Evolutionary conservation across 1,284 basidiomycete genomes (phyloP).

Genomic region (Porodaedalea pini): DNA sequence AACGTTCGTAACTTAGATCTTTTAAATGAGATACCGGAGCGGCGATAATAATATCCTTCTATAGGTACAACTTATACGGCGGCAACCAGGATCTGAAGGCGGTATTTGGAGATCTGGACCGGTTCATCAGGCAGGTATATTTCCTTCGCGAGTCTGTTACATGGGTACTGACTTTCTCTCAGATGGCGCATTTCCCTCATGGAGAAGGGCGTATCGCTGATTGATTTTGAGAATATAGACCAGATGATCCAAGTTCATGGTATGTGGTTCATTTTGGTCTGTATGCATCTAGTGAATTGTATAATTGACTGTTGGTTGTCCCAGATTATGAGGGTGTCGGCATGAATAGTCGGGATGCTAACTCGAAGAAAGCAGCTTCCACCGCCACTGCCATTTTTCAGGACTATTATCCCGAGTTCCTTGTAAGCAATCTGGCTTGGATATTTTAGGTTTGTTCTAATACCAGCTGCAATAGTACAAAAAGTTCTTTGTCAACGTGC

Average conservation of each 20-base stretch:
- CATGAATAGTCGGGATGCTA: slow-evolving; percentile 61
- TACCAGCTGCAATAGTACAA: slow-evolving; percentile 43
- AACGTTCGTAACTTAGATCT: slow-evolving; percentile 39
- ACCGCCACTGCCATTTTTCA: slow-evolving; percentile 70
- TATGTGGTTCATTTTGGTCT: slow-evolving; percentile 26
- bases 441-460: not conserved
- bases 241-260: slow-evolving; percentile 75
- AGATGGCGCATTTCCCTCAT: slow-evolving; percentile 77
- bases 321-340: slow-evolving; percentile 73
- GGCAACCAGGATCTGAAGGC: slow-evolving; percentile 57
- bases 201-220: slow-evolving; percentile 57
- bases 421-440: slow-evolving; percentile 42
- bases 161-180: slow-evolving; percentile 1
- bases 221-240: slow-evolving; percentile 72
- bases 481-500: slow-evolving; percentile 80
- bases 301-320: not conserved
- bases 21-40: slow-evolving; percentile 16
- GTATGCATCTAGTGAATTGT: too few species aligned
- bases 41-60: not conserved
- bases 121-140: slow-evolving; percentile 59
- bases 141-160: not conserved
- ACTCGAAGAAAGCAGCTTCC: slow-evolving; percentile 69
- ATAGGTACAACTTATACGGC: slow-evolving; percentile 72
- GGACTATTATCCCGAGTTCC: slow-evolving; percentile 71
- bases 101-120: slow-evolving; percentile 66